These are phyloP conservation scores for Chaetoceros muelleri DNA, from an alignment of 108 stramenopile species.

Conservation along the genomic window DNA sequence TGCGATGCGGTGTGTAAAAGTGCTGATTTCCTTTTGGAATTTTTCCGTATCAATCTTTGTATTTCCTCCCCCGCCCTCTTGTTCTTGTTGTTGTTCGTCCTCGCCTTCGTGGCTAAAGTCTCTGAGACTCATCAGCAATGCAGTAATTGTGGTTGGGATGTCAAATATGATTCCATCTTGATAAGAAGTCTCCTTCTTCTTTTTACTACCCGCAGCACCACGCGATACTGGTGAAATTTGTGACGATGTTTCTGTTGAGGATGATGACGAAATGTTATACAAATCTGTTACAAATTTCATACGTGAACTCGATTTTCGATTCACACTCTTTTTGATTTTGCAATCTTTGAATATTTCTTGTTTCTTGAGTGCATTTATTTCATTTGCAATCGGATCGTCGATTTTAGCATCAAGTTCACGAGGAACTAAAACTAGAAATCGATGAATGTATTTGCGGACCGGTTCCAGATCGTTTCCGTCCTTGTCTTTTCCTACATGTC, in stretches of 20 bases:
- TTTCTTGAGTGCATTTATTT: not conserved
- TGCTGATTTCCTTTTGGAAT: not conserved
- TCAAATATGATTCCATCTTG: not conserved
- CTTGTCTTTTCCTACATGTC: not conserved
- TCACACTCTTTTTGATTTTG: not conserved
- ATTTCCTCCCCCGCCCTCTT: not conserved
- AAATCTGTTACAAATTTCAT: not conserved
- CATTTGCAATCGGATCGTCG: not conserved
- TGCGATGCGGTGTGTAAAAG: not conserved
- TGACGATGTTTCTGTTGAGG: too few relatives aligned
- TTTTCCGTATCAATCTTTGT: not conserved
- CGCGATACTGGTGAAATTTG: not conserved
- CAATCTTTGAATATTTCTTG: not conserved
- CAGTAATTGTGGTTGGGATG: not conserved
- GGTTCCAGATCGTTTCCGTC: too few relatives aligned
- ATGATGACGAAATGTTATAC: too few relatives aligned
- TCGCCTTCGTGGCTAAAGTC: not conserved
- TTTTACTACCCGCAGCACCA: not conserved
- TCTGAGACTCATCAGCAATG: not conserved
- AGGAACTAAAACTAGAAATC: not conserved
- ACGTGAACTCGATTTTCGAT: not conserved
- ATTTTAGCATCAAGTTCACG: not conserved
- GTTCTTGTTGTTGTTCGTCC: too few relatives aligned
- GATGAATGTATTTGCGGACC: not conserved
- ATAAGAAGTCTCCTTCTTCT: too few relatives aligned